phyloP scores from a whole-genome alignment of 345 rosid species.

The Sisymbrium irio region DNA sequence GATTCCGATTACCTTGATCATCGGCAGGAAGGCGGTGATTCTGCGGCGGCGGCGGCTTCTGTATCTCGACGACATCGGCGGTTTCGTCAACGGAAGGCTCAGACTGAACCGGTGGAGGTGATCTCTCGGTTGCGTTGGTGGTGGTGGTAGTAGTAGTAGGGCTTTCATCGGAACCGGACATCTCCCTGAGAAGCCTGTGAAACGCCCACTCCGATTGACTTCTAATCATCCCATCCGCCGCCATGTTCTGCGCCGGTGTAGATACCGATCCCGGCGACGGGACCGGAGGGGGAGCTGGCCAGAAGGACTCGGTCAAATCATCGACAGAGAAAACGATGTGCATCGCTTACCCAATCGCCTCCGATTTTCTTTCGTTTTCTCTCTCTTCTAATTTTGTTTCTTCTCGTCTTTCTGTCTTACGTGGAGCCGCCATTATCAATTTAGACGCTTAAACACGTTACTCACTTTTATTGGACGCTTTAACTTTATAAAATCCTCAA shows the following conservation, averaged over 20 bases:
- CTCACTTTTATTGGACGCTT: slow-evolving; percentile 13
- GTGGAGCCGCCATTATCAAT: slow-evolving; percentile 24
- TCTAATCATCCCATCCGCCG: slow-evolving; percentile 44
- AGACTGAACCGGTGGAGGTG: slow-evolving; percentile 33
- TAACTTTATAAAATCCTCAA: neutral
- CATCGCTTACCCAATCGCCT: slow-evolving; percentile 44
- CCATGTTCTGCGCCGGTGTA: neutral
- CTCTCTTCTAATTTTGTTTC: neutral
- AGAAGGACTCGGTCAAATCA: slow-evolving; percentile 65
- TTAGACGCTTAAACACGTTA: slow-evolving; percentile 17
- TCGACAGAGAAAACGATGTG: slow-evolving; percentile 58
- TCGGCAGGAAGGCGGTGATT: neutral
- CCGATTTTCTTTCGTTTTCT: neutral
- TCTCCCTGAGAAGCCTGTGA: slow-evolving; percentile 53
- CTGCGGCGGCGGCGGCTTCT: slow-evolving; percentile 19
- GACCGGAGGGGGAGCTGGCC: slow-evolving; percentile 40
- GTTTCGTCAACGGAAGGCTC: slow-evolving; percentile 35
- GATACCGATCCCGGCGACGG: slow-evolving; percentile 22
- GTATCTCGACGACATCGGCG: slow-evolving; percentile 50
- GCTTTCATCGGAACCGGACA: slow-evolving; percentile 33
- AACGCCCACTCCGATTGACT: slow-evolving; percentile 78
- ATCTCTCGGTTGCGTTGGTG: slow-evolving; percentile 29
- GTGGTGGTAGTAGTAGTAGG: slow-evolving; percentile 27
- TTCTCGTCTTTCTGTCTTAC: slow-evolving; percentile 2
- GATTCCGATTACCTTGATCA: slow-evolving; percentile 23